A percentile compares a stretch with the other conserved stretches of the same genome.
Conservation (phyloP, 2,329 filamentous ascomycete species). For the Colletotrichum tropicicola region DNA sequence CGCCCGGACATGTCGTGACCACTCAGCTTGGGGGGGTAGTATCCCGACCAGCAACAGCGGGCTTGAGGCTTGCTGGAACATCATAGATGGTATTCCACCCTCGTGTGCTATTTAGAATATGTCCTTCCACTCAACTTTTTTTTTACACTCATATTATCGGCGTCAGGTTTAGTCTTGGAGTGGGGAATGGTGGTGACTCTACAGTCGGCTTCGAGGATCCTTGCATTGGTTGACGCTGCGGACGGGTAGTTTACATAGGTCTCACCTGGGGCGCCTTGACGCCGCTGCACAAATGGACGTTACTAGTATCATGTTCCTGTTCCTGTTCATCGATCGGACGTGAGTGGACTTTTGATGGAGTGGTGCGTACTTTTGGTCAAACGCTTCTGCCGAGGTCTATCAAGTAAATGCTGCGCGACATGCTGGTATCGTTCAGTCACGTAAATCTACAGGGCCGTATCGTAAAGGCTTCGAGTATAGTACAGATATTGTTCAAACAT, state of each 20-base stretch:
- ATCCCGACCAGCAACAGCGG: neutral
- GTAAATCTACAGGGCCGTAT: neutral
- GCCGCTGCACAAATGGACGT: slow-evolving; percentile 25
- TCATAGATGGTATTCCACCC: slow-evolving; percentile 18
- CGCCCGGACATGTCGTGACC: neutral
- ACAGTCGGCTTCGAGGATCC: slow-evolving; percentile 16
- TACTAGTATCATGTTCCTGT: neutral
- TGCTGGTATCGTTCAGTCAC: neutral
- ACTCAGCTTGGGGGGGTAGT: neutral
- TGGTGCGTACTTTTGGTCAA: too few species aligned
- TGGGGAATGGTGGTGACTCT: slow-evolving; percentile 1
- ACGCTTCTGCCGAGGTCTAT: too few species aligned
- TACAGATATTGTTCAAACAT: neutral
- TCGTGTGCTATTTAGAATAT: slow-evolving; percentile 21
- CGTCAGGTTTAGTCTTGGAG: slow-evolving; percentile 26
- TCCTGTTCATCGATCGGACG: too few species aligned
- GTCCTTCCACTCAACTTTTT: neutral
- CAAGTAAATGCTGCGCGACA: neutral
- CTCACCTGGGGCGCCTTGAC: slow-evolving; percentile 3
- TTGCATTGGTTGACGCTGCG: slow-evolving; percentile 22
- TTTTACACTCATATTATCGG: slow-evolving; percentile 21
- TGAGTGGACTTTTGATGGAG: too few species aligned
- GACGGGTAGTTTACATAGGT: slow-evolving; percentile 26
- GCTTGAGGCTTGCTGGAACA: neutral
- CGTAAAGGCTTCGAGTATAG: neutral